These are phyloP conservation scores for Hibiscus mutabilis DNA, from an alignment of 345 rosid genomes.

Conservation along the genomic window DNA sequence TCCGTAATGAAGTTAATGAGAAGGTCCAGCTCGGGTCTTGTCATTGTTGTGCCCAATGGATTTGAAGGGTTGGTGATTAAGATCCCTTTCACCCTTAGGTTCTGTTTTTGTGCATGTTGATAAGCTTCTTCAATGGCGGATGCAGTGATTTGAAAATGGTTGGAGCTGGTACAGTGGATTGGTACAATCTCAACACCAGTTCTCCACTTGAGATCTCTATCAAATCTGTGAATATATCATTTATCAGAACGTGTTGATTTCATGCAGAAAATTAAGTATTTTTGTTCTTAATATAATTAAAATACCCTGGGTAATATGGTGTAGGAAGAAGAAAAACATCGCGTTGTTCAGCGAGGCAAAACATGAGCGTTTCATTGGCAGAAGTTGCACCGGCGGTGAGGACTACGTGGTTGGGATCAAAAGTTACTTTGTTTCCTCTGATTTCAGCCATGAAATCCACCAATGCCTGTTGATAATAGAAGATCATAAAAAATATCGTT, in stretches of 20 bases:
- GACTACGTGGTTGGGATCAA: conserved; percentile 48
- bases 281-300: background rate
- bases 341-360: conserved; percentile 67
- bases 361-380: conserved; percentile 70
- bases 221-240: conserved; percentile 43
- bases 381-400: conserved; percentile 81
- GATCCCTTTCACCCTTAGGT: conserved; percentile 63
- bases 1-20: conserved; percentile 50
- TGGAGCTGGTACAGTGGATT: conserved; percentile 49
- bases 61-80: conserved; percentile 78
- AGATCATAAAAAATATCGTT: background rate
- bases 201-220: conserved; percentile 74
- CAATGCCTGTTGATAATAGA: conserved; percentile 39
- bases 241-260: conserved; percentile 11
- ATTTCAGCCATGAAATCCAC: conserved; percentile 75
- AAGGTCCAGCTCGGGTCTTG: conserved; percentile 49
- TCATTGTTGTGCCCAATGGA: conserved; percentile 73
- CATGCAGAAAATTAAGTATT: conserved; percentile 1
- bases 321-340: conserved; percentile 78
- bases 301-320: conserved; percentile 81
- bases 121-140: conserved; percentile 61
- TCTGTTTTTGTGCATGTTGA: conserved; percentile 48
- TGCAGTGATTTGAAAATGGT: conserved; percentile 49
- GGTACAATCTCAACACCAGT: conserved; percentile 57
- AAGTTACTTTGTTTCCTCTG: conserved; percentile 64